Evolutionary conservation across 2,329 filamentous ascomycete genomes (phyloP), one percentile per base, ranked within the genome.

Genomic region (Hypocreales sp.): DNA sequence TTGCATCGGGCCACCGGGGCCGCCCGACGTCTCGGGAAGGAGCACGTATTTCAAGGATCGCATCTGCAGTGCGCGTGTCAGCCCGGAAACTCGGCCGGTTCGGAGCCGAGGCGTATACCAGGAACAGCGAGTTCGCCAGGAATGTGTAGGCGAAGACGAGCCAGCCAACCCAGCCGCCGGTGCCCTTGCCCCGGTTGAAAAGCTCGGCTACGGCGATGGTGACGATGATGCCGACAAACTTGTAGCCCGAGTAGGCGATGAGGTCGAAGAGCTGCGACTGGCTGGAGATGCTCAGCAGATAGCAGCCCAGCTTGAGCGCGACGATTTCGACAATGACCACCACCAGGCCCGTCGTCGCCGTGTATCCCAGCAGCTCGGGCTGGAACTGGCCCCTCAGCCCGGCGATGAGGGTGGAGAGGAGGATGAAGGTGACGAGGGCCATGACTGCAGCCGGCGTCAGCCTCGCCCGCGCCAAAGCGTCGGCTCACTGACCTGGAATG

Each of bases 351-450:
- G 79, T 78, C 12, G 79, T 82, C 12, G 87, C 86, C 9, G 84
- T 93, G 44, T 82, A 79, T 14, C 87, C 87, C 13, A 98, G 67
- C 15, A 98, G 65, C 50, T 95, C 87, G 1, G 92, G 92, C 46
- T 93, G 79, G 59, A 98, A 98, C 38, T 83, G 74, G 16, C 90
- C 87, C 28, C 82, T 71, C 24, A 98, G 66, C 23, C 90, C 90
- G 7, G 87, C 87, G 30, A 98, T 66, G 22, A 95, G 66, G 1
- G 87, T 90, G 5, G 82, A 92, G 8, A 98, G 69, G 19, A 98
- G 76, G 38, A 98, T 92, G 54, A 98, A 98, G 15, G 90, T 98
- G 25, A 95, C 84, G 28, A 98, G 64, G 2, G 90, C 87, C 90
- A 98, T 98, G 45, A 92, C 79, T 53, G 18, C 25, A 7, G 6